Base-by-base conservation (phyloP, 768 basidiomycete genomes). In the Mycena belliarum region DNA sequence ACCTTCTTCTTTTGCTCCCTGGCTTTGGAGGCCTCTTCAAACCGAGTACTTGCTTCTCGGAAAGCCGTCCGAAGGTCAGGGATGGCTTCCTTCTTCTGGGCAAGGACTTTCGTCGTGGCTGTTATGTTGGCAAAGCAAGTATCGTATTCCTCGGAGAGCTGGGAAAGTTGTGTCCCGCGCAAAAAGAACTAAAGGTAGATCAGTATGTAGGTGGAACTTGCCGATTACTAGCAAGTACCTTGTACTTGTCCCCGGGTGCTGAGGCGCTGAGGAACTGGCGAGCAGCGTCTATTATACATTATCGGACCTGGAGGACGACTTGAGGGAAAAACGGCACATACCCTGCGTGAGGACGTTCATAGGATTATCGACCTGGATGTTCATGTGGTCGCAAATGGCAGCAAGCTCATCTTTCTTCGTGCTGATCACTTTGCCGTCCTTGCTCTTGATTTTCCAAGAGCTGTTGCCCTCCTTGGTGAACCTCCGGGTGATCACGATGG, bases 311-410 rank as follows among this genome's bases (percentile, higher is more conserved):
- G 25, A 18, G 28, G 24, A 26, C 28, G 35, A 28, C 4, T 12
- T 25, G 20, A 23, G 28, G 10, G 28, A 11, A 26, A 41, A 44
- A 37, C 45, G 23, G 48, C 10, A 58, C 66, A 24, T 60, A 81
- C 89, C 91, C 79, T 94, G 93, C 1, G 92, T 95, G 42, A 96
- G 79, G 24, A 99, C 88, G 60, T 93, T 98, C 85, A 98, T 86
- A 2, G 95, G 96, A 67, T 95, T 95, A 69, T 97, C 94, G 57
- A 97, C 92, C 69, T 96, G 94, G 53, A 99, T 92, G 65, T 94
- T 94, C 89, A 97, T 96, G 63, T 94, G 89, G 68, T 96, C 93
- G 65, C 89, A 89, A 48, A 99, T 98, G 2, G 87, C 84, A 18
- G 89, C 81, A 12, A 99, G 72, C 67, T 98, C 95, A 11, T 93